phyloP scores from a whole-genome alignment of 345 rosid genomes.

The Citropsis articulata region DNA sequence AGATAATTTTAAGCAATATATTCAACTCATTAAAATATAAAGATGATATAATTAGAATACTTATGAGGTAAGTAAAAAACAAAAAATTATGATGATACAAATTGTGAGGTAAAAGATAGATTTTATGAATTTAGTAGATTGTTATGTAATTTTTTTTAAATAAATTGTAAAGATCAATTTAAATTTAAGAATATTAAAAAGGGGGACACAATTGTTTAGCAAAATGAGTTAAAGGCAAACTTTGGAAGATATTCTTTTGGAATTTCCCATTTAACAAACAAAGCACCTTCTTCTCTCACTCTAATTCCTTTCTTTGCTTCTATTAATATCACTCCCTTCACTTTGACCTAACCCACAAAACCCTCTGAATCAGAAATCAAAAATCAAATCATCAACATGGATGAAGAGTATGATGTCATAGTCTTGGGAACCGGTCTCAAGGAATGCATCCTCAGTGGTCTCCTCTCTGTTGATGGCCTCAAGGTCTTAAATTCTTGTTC shows the following conservation, averaged over 20 bases:
- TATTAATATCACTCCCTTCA: too few species aligned
- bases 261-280: conserved; percentile 18
- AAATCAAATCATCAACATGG: conserved; percentile 47
- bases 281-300: conserved; percentile 19
- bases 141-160: too few species aligned
- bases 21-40: too few species aligned
- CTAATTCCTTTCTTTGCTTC: neutral
- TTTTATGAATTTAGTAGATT: too few species aligned
- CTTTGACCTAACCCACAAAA: conserved; percentile 4
- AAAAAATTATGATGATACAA: too few species aligned
- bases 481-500: conserved; percentile 51
- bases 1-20: too few species aligned
- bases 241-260: neutral
- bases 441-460: conserved; percentile 99
- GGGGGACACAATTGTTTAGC: neutral
- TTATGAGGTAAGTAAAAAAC: too few species aligned
- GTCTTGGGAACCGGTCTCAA: conserved; percentile 98
- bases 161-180: neutral
- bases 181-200: neutral
- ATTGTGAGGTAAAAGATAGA: too few species aligned
- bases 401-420: conserved; percentile 87
- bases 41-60: too few species aligned
- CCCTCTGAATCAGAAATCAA: neutral
- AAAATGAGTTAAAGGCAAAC: neutral
- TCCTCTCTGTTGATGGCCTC: conserved; percentile 96